Evolutionary conservation across 2,329 filamentous ascomycete species (phyloP).

Genomic region (Zymoseptoria crescenta): DNA sequence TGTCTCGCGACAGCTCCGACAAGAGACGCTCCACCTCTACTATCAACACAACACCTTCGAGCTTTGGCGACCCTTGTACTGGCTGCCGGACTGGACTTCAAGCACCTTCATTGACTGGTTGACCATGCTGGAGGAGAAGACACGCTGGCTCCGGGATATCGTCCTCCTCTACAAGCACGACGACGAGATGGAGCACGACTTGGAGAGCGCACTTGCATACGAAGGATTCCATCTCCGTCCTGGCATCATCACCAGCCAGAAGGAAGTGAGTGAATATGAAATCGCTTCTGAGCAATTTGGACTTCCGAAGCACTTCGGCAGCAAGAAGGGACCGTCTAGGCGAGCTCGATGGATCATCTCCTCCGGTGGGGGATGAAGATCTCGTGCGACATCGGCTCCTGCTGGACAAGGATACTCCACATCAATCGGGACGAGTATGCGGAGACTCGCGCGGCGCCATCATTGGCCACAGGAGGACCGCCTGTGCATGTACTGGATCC

Average conservation of each 20-base stretch:
- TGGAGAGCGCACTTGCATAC: conserved; percentile 13
- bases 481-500: background rate
- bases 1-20: conserved; percentile 14
- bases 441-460: background rate
- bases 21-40: conserved; percentile 20
- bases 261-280: conserved; percentile 20
- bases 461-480: background rate
- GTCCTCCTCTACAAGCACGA: conserved; percentile 20
- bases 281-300: conserved; percentile 17
- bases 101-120: conserved; percentile 22
- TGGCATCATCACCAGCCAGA: conserved; percentile 10
- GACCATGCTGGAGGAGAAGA: conserved; percentile 10
- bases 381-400: background rate
- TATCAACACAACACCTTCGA: conserved; percentile 20
- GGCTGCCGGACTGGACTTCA: conserved; percentile 16
- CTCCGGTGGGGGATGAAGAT: background rate
- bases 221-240: conserved; percentile 11
- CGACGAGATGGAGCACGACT: conserved; percentile 16
- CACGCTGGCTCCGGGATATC: conserved; percentile 17
- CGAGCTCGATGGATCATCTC: background rate
- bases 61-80: conserved; percentile 21
- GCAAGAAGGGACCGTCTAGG: conserved; percentile 3
- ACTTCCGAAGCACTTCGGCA: conserved; percentile 22
- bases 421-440: background rate
- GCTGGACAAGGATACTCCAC: background rate